phyloP scores from a whole-genome alignment of 176 grass and related monocot genomes.

The Olyra latifolia region DNA sequence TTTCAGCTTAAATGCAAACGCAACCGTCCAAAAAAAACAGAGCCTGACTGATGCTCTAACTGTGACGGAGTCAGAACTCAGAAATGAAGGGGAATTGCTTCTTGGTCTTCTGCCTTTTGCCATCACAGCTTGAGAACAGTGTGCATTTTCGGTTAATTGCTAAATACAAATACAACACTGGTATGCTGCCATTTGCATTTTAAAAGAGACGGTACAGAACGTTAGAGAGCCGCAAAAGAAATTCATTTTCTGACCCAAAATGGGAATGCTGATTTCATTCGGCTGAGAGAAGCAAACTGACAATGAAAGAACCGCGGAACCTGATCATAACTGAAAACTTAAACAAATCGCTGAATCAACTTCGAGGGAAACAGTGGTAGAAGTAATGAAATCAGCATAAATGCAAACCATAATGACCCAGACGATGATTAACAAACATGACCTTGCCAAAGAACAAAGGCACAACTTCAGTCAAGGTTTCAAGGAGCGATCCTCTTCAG shows the following conservation, averaged over 20 bases:
- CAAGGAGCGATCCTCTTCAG: not conserved
- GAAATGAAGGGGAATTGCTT: too few species aligned
- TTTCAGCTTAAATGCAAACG: too few species aligned
- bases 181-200: not conserved
- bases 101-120: too few species aligned
- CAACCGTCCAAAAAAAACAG: too few species aligned
- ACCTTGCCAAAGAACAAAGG: not conserved
- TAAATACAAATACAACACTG: not conserved
- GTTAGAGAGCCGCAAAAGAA: not conserved
- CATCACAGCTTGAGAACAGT: too few species aligned
- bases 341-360: not conserved
- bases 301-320: not conserved
- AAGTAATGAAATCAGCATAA: not conserved
- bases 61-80: too few species aligned
- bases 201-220: not conserved
- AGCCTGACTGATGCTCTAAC: too few species aligned
- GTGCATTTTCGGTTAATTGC: too few species aligned
- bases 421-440: not conserved
- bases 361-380: not conserved
- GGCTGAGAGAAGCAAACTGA: not conserved
- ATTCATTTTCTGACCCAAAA: not conserved
- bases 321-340: not conserved
- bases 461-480: not conserved
- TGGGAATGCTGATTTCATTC: not conserved
- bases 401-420: not conserved